Base-by-base conservation (phyloP, 73 alveolate species). In the Paramecium pentaurelia region DNA sequence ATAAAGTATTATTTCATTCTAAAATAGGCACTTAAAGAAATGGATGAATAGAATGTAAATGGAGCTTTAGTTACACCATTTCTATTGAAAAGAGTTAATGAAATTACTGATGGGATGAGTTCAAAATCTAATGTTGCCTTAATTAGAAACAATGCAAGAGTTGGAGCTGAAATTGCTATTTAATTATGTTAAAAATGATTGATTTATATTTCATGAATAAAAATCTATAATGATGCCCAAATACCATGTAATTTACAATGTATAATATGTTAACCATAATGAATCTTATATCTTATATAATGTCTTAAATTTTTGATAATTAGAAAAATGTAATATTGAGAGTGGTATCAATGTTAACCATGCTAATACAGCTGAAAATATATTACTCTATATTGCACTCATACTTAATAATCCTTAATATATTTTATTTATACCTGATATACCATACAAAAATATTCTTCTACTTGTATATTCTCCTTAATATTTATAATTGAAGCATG, bases 61-160 rank as follows among this genome's bases (percentile, higher is more conserved):
- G 98, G 98, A 11, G 95, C 96, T 71, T 95, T 92, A 75, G 94
- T 95, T 70, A 97, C 99, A 25, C 99, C 99, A 27, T 97, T 95
- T 95, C 87, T 97, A 45, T 95, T 97, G 73, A 97, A 97, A 83
- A 96, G 97, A 94, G 98, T 97, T 28, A 95, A 96, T 84, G 98
- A 97, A 70, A 70, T 97, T 34, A 95, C 98, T 10, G 97, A 95
- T 10, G 99, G 99, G 25, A 97, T 73, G 84, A 86, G 97, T 20
- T 93, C 97, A 38, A 95, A 96, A 70, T 93, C 98, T 42, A 97
- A 96, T 95, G 95, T 95, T 51, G 97, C 94, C 73, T 92, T 96
- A 42, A 96, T 97, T 20, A 95, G 94, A 87, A 97, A 97, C 86
- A 97, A 97, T 95, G 99, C 99, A 20, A 86, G 80, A n/a, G 87